Base-by-base conservation (phyloP, 805 yeast species). In the Zygoascus flipseniorum region DNA sequence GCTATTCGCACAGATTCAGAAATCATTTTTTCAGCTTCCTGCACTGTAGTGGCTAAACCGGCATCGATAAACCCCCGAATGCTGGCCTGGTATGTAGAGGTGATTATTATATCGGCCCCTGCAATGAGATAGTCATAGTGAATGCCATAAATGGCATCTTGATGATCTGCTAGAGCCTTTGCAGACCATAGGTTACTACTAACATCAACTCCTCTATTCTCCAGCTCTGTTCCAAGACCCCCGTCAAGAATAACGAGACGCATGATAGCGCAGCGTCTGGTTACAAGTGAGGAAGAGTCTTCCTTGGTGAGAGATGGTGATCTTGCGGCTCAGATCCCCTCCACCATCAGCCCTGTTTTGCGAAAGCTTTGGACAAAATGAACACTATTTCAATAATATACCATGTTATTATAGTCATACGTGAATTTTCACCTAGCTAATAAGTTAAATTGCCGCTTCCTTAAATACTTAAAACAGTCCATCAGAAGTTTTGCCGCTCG, bases 191-290 rank as follows among this genome's bases (percentile, higher is more conserved):
- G 69, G 9, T 73, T 72, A 43, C 77, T 74, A 45, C 72, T 71
- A 14, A 76, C 74, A 42, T 67, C 60, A 18, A 75, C 69, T 10
- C 80, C 77, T 43, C 75, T 64, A 44, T 70, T 68, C 60, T 82
- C 86, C 11, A 83, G 67, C 58, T 78, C 81, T 0, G 86, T 81
- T 0, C 88, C 89, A 44, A 81, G 72, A 0, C 82, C 88, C 5
- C 89, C 89, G 65, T 83, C 87, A 11, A 69, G 62, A n/a, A 68
- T 58, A 5, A 59, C 20, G 11, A 31, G 31, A n/a, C 49, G 49
- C 49, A 46, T 46, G 26, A 46, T 31, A 19, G 31, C 6, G 47
- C 20, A 44, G 20, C 20, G 44, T 16, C 20, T 42, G 28, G 6
- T 23, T 3, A 5, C 16, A 10, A 35, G 4, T 35, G 39, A 35